Evolutionary conservation across 2,329 filamentous ascomycete genomes (phyloP).

Genomic region (Calonectria montana): DNA sequence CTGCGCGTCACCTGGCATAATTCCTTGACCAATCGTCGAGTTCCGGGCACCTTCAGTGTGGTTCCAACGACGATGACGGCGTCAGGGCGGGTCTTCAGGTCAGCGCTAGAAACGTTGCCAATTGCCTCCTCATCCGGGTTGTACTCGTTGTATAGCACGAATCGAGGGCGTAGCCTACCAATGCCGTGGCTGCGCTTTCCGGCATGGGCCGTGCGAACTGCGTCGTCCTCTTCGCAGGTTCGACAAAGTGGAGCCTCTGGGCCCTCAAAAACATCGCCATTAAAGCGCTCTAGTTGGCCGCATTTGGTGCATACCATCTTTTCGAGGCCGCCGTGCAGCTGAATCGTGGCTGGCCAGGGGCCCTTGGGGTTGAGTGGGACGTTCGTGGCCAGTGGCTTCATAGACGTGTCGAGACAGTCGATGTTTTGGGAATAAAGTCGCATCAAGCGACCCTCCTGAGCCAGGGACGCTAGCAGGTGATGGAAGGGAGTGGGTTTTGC

Average conservation of each 20-base stretch:
- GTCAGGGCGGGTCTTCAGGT: conserved; percentile 87
- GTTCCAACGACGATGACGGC: conserved; percentile 96
- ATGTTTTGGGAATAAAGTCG: conserved; percentile 98
- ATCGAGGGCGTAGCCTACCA: conserved; percentile 87
- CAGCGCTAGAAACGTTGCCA: conserved; percentile 87
- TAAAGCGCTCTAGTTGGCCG: conserved; percentile 78
- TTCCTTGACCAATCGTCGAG: conserved; percentile 88
- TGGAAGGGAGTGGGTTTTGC: conserved; percentile 91
- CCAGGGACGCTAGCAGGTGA: conserved; percentile 90
- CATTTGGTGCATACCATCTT: conserved; percentile 99
- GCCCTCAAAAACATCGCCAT: conserved; percentile 83
- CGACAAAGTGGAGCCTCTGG: conserved; percentile 84
- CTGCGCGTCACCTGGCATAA: conserved; percentile 89
- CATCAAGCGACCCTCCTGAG: conserved; percentile 86
- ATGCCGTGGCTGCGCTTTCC: conserved; percentile 95
- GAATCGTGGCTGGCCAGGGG: conserved; percentile 93
- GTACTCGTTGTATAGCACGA: conserved; percentile 97
- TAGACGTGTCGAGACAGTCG: conserved; percentile 89
- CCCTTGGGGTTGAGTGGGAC: conserved; percentile 85
- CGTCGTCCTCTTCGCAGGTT: conserved; percentile 79
- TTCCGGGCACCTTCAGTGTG: conserved; percentile 93
- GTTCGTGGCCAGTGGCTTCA: conserved; percentile 82
- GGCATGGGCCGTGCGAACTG: conserved; percentile 77
- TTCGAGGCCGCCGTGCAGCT: conserved; percentile 91
- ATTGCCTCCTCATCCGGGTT: conserved; percentile 98